Base-by-base conservation (phyloP, 2,329 filamentous ascomycete species). In the Phaeosphaeria sp. region DNA sequence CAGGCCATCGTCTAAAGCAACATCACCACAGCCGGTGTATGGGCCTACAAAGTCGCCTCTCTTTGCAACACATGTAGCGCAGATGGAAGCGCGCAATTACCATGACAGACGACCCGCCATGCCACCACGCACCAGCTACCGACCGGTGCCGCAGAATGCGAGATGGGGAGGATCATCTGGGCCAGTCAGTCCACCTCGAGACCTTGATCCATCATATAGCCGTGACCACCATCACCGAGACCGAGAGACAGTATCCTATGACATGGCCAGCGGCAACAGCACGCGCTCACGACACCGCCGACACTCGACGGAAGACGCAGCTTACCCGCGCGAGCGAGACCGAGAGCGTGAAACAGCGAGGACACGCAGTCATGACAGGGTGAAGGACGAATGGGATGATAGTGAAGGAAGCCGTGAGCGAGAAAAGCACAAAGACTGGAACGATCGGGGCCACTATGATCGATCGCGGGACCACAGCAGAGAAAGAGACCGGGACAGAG, bases 31-130 rank as follows among this genome's bases (percentile, higher is more conserved):
- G n/a, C 67, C 70, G 15, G 68, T 75, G 1, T 83, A 82, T 61
- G 78, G 72, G 6, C 81, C 81, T 2, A 80, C 78, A 2, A 78
- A 78, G 44, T 72, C 75, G 1, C 81, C 81, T 3, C 65, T 82
- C 2, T 83, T 83, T 57, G 81, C 81, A 3, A 79, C 80, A 0
- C 78, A 80, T 17, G 75, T 82, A 4, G 79, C 79, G 6, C 74
- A 78, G 24, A 53, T 77, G 33, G 72, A 79, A 56, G 68, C 70
- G 27, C 66, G 70, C 1, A 71, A 68, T 24, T 71, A 75, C 58
- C 71, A 76, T 49, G 71, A 73, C 7, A 59, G 65, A 4, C 56
- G 73, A 18, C 74, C 74, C 1, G 47, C 59, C 2, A 66, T 75
- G 66, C 61, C 72, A 0, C 51, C 66, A 15, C 55, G 73, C 8